These are phyloP conservation scores for Boletus speciosus DNA, from an alignment of 768 basidiomycete genomes.

Conservation along the genomic window DNA sequence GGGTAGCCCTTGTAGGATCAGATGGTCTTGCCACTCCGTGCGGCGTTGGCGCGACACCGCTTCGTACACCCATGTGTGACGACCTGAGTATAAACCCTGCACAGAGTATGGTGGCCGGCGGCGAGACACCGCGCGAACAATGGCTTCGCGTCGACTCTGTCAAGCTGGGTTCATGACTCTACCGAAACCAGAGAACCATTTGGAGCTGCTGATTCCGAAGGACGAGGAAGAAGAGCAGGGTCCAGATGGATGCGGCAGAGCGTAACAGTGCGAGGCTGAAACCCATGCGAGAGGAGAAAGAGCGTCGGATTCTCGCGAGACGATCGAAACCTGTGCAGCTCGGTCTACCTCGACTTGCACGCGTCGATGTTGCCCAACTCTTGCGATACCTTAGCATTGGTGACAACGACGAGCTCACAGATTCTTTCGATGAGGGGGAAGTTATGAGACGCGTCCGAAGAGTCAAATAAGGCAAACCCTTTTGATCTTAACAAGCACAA, in stretches of 20 bases:
- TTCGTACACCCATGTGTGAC: conserved; percentile 94
- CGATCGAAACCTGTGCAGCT: conserved; percentile 79
- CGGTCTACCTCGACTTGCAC: conserved; percentile 80
- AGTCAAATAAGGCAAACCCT: conserved; percentile 29
- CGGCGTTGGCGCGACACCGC: conserved; percentile 64
- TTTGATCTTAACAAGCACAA: conserved; percentile 24
- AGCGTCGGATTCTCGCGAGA: conserved; percentile 73
- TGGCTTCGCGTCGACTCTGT: conserved; percentile 57
- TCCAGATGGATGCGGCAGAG: conserved; percentile 88
- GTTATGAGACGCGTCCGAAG: not conserved
- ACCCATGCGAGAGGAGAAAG: conserved; percentile 69
- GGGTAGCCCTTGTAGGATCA: conserved; percentile 25
- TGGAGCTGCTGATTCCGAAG: conserved; percentile 89
- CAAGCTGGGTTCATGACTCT: conserved; percentile 81
- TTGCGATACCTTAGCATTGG: conserved; percentile 55
- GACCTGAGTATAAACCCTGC: conserved; percentile 82
- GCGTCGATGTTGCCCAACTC: conserved; percentile 68
- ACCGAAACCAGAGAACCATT: conserved; percentile 95
- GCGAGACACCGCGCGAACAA: conserved; percentile 69
- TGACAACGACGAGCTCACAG: conserved; percentile 44
- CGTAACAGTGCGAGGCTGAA: conserved; percentile 69
- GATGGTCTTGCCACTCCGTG: conserved; percentile 55
- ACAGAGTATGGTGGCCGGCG: conserved; percentile 51
- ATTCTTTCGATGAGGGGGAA: conserved; percentile 1
- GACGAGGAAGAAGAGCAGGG: conserved; percentile 60